Evolutionary conservation across 2,329 filamentous ascomycete species (phyloP).

Genomic region (Aspergillus brasiliensis): DNA sequence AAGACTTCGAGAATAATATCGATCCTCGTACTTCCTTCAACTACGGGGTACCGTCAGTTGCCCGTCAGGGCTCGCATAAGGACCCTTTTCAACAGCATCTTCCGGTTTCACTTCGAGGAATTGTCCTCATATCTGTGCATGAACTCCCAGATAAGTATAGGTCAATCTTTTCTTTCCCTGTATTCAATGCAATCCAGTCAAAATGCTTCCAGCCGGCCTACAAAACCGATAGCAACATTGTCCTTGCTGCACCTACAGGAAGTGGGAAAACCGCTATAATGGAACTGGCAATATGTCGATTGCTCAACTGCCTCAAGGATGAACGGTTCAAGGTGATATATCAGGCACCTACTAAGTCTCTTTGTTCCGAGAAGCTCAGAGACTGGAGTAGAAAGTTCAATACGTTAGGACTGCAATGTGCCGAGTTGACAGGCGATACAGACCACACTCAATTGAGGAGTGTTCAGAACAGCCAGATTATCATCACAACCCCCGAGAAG

Average conservation of each 20-base stretch:
- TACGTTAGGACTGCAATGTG: constrained; percentile 66
- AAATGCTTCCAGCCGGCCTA: constrained; percentile 72
- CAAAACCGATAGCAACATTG: constrained; percentile 70
- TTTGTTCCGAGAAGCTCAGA: constrained; percentile 73
- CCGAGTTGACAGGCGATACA: constrained; percentile 81
- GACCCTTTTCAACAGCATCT: constrained; percentile 28
- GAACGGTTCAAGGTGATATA: constrained; percentile 79
- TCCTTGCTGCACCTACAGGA: constrained; percentile 79
- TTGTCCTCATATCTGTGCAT: constrained; percentile 60
- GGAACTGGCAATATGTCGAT: constrained; percentile 77
- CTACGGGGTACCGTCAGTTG: neutral
- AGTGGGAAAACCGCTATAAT: constrained; percentile 83
- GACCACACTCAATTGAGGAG: constrained; percentile 65
- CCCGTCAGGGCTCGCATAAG: neutral
- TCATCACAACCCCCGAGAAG: constrained; percentile 86
- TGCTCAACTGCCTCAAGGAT: constrained; percentile 59
- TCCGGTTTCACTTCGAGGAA: constrained; percentile 55
- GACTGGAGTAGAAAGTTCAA: constrained; percentile 79
- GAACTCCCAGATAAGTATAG: constrained; percentile 70
- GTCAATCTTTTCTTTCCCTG: constrained; percentile 68
- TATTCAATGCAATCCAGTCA: constrained; percentile 83
- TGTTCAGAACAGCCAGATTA: constrained; percentile 75
- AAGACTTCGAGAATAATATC: neutral
- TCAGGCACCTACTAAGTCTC: constrained; percentile 79
- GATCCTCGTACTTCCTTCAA: neutral